Evolutionary conservation across 148 eudicot genomes (phyloP), one percentile per base, ranked within the genome.

Genomic region (Beta vulgaris): DNA sequence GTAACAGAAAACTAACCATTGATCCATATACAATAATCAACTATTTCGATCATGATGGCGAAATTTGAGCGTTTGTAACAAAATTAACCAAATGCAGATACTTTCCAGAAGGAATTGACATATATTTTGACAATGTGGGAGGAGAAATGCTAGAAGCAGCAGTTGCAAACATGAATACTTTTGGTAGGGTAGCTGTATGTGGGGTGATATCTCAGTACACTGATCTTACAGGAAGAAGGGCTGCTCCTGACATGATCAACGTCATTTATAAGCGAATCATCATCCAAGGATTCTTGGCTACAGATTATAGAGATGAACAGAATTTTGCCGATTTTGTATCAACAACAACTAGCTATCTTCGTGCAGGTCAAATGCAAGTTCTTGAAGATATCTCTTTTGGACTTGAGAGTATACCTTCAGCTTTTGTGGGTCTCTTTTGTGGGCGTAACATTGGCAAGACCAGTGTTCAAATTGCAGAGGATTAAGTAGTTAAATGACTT

Each of bases 41-140:
- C n/a, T n/a, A n/a, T n/a, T n/a, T n/a, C n/a, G n/a, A n/a, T n/a
- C n/a, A n/a, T n/a, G n/a, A n/a, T 39, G 43, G n/a, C n/a, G n/a
- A n/a, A n/a, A 21, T 18, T 18, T 48, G 18, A 3, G 53, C 21
- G 53, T 18, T 3, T 48, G n/a, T 21, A 51, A n/a, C n/a, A n/a
- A n/a, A n/a, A n/a, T n/a, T n/a, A 51, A 19, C 25, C 37, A 60
- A 60, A 31, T 62, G 35, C 66, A 89, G 91, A 77, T 80, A 80
- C 76, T 88, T 90, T 25, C 91, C 90, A 7, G 78, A 89, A 69
- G 93, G 93, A 11, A 84, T 89, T 9, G 95, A 85, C 77, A 81
- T 90, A 42, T 88, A 90, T 35, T 82, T 85, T 74, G 87, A 85
- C 63, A 85, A 82, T 36, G 85, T 85, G 46, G 88, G 86, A 61